Evolutionary conservation across 768 basidiomycete genomes (phyloP).

Genomic region (Glaciozyma martinii): DNA sequence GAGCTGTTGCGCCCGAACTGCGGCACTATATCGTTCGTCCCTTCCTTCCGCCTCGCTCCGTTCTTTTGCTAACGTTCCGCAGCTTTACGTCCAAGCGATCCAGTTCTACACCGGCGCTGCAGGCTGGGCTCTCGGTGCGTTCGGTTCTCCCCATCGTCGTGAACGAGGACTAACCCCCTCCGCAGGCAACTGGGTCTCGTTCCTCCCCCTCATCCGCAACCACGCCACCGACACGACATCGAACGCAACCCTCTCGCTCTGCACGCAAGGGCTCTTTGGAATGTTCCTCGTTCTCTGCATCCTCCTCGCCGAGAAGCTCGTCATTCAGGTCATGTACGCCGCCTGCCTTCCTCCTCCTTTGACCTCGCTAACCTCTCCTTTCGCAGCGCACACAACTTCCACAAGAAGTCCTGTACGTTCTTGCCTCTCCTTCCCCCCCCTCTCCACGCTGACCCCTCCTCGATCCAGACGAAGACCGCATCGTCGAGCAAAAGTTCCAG

Average conservation of each 20-base stretch:
- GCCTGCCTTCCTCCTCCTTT: neutral
- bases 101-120: slow-evolving; percentile 46
- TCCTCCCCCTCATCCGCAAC: slow-evolving; percentile 53
- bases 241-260: slow-evolving; percentile 46
- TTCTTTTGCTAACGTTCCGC: too few relatives aligned
- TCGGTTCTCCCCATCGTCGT: slow-evolving; percentile 42
- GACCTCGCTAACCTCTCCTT: neutral
- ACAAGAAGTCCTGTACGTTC: slow-evolving; percentile 37
- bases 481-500: slow-evolving; percentile 71
- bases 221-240: slow-evolving; percentile 12
- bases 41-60: too few relatives aligned
- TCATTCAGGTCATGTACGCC: slow-evolving; percentile 64
- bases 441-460: neutral
- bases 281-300: slow-evolving; percentile 59
- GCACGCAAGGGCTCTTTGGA: slow-evolving; percentile 64
- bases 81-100: slow-evolving; percentile 61
- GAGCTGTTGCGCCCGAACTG: slow-evolving; percentile 60
- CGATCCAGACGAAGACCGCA: slow-evolving; percentile 52
- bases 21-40: slow-evolving; percentile 53
- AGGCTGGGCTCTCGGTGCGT: slow-evolving; percentile 26
- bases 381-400: slow-evolving; percentile 40
- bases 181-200: slow-evolving; percentile 56
- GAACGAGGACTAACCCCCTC: slow-evolving; percentile 58
- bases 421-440: too few relatives aligned
- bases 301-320: slow-evolving; percentile 70